Evolutionary conservation across 352 stramenopile genomes (phyloP).

Genomic region (Globisporangium ultimum): DNA sequence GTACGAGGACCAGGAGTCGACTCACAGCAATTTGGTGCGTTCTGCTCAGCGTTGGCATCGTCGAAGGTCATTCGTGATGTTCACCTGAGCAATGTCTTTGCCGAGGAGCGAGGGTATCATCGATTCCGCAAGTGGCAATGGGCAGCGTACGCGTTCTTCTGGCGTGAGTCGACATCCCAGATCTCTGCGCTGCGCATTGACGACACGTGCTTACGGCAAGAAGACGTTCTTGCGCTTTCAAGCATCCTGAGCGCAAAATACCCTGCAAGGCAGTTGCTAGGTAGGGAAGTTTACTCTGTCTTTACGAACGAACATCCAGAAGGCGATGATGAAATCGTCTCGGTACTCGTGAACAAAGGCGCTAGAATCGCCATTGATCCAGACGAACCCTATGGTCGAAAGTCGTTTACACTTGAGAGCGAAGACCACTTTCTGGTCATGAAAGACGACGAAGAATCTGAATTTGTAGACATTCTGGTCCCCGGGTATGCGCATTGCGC

Average conservation of each 20-base stretch:
- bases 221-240: conserved; percentile 8
- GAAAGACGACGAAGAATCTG: conserved; percentile 6
- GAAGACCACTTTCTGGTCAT: conserved; percentile 22
- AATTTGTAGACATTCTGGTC: conserved; percentile 15
- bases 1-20: conserved; percentile 7
- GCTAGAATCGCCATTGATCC: conserved; percentile 9
- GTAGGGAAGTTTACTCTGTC: neutral
- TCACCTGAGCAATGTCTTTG: conserved; percentile 11
- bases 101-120: conserved; percentile 4
- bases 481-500: conserved; percentile 16
- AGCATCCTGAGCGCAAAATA: conserved; percentile 10
- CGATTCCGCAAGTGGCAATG: conserved; percentile 17
- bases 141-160: conserved; percentile 17
- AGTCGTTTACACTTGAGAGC: conserved; percentile 1
- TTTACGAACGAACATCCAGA: neutral
- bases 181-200: conserved; percentile 10
- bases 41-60: conserved; percentile 14
- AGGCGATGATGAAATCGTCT: conserved; percentile 6
- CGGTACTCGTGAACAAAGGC: conserved; percentile 14
- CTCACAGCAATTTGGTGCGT: conserved; percentile 15
- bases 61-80: conserved; percentile 3
- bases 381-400: neutral
- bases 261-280: conserved; percentile 9
- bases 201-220: conserved; percentile 5
- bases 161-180: conserved; percentile 1